Evolutionary conservation across 805 yeast genomes (phyloP), one percentile per base, ranked within the genome.

Genomic region (Sugiyamaella mastotermitis): DNA sequence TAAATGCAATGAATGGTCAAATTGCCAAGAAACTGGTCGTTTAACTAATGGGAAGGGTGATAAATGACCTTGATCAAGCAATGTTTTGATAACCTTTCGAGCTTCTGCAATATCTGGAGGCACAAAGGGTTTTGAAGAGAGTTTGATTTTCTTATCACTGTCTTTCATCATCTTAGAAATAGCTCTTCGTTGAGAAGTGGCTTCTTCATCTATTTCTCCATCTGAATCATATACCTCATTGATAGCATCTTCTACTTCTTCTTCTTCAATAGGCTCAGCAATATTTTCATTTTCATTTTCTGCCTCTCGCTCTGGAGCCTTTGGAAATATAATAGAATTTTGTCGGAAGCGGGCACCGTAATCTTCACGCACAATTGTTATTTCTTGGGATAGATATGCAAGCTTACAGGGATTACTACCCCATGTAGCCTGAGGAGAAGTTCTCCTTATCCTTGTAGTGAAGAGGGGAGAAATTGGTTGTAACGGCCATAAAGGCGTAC

Each of bases 61-160:
- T 32, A 92, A 57, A 53, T 77, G 82, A 1, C 92, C 92, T 60
- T 92, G 99, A 53, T 85, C 95, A 9, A 92, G 59, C 0, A 92
- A 44, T 0, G 97, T 87, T 46, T 83, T 80, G 13, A 82, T 84
- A 2, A 87, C 60, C 51, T 80, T 49, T n/a, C 64, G 48, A 3
- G 63, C 59, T 43, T 61, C 62, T 2, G 54, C 49, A 8, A 56
- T 37, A 33, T 57, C 57, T 23, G 53, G 51, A 11, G 48, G 38
- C 3, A 50, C 39, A 20, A 43, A 42, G 2, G 50, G 46, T 11
- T 35, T 40, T 14, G 22, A 33, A 19, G 41, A 17, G 13, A 22
- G 35, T 19, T 36, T 35, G 18, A 44, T 30, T 6, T 13, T 24
- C 22, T 21, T 41, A n/a, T 18, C 26, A n/a, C 32, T 27, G 14